These are phyloP conservation scores for Misopates orontium DNA, from an alignment of 257 asterid species.

Conservation along the genomic window DNA sequence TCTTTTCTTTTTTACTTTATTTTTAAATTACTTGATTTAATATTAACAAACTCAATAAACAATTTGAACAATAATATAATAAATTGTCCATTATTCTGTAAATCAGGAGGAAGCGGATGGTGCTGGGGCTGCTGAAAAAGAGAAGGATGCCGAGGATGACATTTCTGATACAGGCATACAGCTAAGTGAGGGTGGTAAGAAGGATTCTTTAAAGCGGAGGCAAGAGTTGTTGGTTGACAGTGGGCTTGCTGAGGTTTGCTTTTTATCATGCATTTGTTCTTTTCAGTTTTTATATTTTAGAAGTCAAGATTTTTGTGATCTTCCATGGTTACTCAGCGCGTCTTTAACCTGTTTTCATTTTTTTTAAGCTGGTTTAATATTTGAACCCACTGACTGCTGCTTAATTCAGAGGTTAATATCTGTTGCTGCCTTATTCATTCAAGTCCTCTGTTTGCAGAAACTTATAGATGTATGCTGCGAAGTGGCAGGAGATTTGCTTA, in stretches of 20 bases:
- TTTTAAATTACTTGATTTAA: background rate
- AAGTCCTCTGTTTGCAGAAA: constrained; percentile 52
- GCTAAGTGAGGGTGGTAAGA: constrained; percentile 67
- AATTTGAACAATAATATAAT: constrained; percentile 14
- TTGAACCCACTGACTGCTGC: background rate
- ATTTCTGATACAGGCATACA: constrained; percentile 29
- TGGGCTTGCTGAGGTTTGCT: constrained; percentile 88
- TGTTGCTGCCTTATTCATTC: constrained; percentile 1
- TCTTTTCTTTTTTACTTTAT: constrained; percentile 2
- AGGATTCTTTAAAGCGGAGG: constrained; percentile 79
- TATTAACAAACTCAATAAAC: background rate
- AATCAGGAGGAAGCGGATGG: constrained; percentile 43
- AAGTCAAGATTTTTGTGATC: background rate
- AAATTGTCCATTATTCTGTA: constrained; percentile 18
- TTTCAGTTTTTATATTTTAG: background rate
- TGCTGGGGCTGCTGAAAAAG: constrained; percentile 44
- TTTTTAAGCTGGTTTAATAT: background rate
- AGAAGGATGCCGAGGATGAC: constrained; percentile 33
- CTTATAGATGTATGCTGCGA: constrained; percentile 71
- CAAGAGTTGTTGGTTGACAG: constrained; percentile 74
- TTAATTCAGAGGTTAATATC: background rate
- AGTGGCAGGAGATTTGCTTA: constrained; percentile 54
- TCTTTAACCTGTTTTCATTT: background rate
- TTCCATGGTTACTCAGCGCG: background rate
- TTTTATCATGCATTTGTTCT: constrained; percentile 9